Base-by-base conservation (phyloP, 2,329 filamentous ascomycete genomes). In the Epichloe sp. region DNA sequence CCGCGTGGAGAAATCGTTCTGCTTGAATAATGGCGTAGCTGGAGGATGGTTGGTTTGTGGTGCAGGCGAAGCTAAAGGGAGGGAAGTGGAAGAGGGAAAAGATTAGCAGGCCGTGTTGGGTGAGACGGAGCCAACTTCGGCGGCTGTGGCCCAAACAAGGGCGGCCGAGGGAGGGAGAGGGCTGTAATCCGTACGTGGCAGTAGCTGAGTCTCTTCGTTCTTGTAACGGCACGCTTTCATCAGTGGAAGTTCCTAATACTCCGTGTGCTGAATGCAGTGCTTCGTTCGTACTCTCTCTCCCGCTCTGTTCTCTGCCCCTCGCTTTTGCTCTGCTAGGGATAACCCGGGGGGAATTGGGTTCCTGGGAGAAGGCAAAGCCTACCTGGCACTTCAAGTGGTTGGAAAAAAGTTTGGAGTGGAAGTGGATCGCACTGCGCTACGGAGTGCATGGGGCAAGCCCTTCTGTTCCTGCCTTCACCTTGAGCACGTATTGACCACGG, bases 81-180 rank as follows among this genome's bases (percentile, higher is more conserved):
- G 43, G 38, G 48, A 44, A 23, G 46, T 15, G 46, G 47, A 49
- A 35, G 21, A 23, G n/a, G 17, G 46, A 40, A 48, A 34, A 34
- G 47, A 37, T 26, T 46, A 17, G 37, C 6, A 17, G 42, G 44
- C 52, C 37, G 34, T 49, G 47, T 26, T 26, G 49, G 47, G 47
- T 52, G 47, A 49, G 43, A 51, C 43, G 52, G 49, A 42, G 42
- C 52, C 42, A 48, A 19, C 26, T 41, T 37, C 52, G 37, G 52
- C 49, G 49, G 43, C 49, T 48, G 50, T 36, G 51, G 36, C 51
- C 51, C 36, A 26, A 44, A 48, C 15, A 38, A 31, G 44, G 34
- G 44, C 34, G 17, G 44, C 31, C 44, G 23, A 17, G n/a, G 31
- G n/a, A 23, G 17, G 40, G 40, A 42, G 40, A 17, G 41, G 17